phyloP scores from a whole-genome alignment of 2,329 filamentous ascomycete genomes.

The Monosporascus sp. region DNA sequence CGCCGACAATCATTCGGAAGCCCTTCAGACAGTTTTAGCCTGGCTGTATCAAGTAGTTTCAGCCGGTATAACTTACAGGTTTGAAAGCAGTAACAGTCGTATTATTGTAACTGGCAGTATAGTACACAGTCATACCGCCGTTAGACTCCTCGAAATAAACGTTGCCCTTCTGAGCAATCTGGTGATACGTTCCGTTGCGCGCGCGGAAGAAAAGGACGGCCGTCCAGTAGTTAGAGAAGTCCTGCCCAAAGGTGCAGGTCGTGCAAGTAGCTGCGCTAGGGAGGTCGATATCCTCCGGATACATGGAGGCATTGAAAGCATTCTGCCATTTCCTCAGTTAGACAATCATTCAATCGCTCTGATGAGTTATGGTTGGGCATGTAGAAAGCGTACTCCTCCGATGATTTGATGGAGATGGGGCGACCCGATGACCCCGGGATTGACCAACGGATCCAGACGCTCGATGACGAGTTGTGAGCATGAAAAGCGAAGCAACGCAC shows the following conservation, averaged over 20 bases:
- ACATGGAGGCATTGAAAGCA: slow-evolving; percentile 27
- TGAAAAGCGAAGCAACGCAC: slow-evolving; percentile 7
- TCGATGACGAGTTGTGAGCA: slow-evolving; percentile 12
- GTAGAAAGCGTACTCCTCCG: slow-evolving; percentile 11
- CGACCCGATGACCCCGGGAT: slow-evolving; percentile 11
- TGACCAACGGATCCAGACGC: slow-evolving; percentile 13
- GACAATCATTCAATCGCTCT: too few species aligned
- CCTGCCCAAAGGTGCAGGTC: slow-evolving; percentile 36
- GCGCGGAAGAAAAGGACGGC: slow-evolving; percentile 34
- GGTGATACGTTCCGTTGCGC: slow-evolving; percentile 30
- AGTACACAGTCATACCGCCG: slow-evolving; percentile 29
- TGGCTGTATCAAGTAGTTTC: too few species aligned
- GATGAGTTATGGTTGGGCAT: slow-evolving; percentile 1
- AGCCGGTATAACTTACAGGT: slow-evolving; percentile 19
- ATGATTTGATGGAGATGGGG: slow-evolving; percentile 16
- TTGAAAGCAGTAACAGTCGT: slow-evolving; percentile 38
- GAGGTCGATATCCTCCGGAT: slow-evolving; percentile 19
- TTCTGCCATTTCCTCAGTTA: slow-evolving; percentile 13
- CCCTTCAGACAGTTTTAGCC: slow-evolving; percentile 11
- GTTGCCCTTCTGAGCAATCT: slow-evolving; percentile 20
- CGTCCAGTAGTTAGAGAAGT: slow-evolving; percentile 37
- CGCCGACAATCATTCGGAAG: slow-evolving; percentile 38
- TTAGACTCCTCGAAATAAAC: slow-evolving; percentile 27
- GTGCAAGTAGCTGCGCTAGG: slow-evolving; percentile 32
- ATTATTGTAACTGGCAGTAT: not conserved